Base-by-base conservation (phyloP, 768 basidiomycete genomes). In the Boletus rubropictus region DNA sequence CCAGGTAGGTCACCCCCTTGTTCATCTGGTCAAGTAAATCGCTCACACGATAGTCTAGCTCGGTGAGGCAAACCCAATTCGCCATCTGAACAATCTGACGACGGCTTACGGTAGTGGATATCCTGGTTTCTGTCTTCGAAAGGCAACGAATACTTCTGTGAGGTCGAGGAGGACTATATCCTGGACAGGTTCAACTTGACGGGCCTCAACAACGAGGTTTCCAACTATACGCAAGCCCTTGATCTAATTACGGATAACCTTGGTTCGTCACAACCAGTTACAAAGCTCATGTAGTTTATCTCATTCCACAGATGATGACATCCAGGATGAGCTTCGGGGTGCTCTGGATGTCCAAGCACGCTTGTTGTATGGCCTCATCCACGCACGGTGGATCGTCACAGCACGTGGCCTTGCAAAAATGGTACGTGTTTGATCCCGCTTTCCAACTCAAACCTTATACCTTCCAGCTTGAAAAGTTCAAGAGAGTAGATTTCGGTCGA, bases 141-240 rank as follows among this genome's bases (percentile, higher is more conserved):
- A 65, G 94, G 96, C 48, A 98, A 99, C 65, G 96, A 99, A 72
- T 99, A 99, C 73, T 98, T 97, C 61, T 96, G 95, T 67, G 94
- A 98, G 73, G 92, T 98, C 52, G 96, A 97, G 64, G 96, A 98
- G 62, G 95, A 98, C 69, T 98, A 97, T 66, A 97, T 99, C 60
- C 77, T 96, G 46, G 95, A 98, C 70, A 81, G 94, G 43, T 97
- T 99, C 79, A 98, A 99, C 69, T 75, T 99, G 47, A 99, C 96
- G 3, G 95, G 96, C 4, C 77, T 98, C 43, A 96, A 97, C 69
- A 89, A 87, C 55, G 96, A 98, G 66, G 91, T 97, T 6, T 79
- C 91, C 51, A 93, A 96, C 69, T 99, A 99, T 60, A 69, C 86
- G 0, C 86, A 95, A 58, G 96, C 96, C 0, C 72, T 98, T 42